Evolutionary conservation across 2,329 filamentous ascomycete species (phyloP), one percentile per base, ranked within the genome.

Genomic region (Beauveria bassiana): DNA sequence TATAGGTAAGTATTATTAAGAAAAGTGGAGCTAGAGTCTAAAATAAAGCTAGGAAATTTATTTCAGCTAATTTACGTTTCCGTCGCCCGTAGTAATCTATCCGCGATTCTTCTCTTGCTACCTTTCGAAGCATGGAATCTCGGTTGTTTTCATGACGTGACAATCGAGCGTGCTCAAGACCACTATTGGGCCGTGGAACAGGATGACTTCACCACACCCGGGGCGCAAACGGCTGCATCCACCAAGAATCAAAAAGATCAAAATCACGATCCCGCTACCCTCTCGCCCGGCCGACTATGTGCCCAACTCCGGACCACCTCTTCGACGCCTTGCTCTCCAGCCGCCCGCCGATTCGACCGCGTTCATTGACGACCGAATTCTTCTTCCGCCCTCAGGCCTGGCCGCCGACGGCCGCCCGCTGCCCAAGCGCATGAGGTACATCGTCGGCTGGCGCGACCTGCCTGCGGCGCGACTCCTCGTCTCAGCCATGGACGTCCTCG

Each of bases 301-400:
- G 1, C 76, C 76, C 3, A 78, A 79, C 42, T 77, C 76, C 8
- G 79, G 80, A 0, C 82, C 82, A 0, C 73, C 77, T 0, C 70
- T 80, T 2, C 76, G 76, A 3, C 78, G 76, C 10, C 72, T 85
- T 18, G 69, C 74, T n/a, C 70, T 86, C 7, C 69, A 78, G 3
- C 82, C 79, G 3, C 69, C 74, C 1, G 70, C 77, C 67, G 80
- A 86, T 65, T 77, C 78, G 49, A 79, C 79, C 9, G 83, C 81
- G n/a, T 83, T 79, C 66, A 87, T 88, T 47, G 69, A 81, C 64
- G 79, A 81, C 53, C 79, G 81, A 65, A 74, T 81, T 38, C 71
- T 84, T 8, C 72, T 82, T 0, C 76, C 79, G 45, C 73, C 68
- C 53, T 70, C 66, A 1, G 67, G 69, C 14, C 50, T 65, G 38